Evolutionary conservation across 2,329 filamentous ascomycete species (phyloP), one percentile per base, ranked within the genome.

Genomic region (Paracamarosporium sp.): DNA sequence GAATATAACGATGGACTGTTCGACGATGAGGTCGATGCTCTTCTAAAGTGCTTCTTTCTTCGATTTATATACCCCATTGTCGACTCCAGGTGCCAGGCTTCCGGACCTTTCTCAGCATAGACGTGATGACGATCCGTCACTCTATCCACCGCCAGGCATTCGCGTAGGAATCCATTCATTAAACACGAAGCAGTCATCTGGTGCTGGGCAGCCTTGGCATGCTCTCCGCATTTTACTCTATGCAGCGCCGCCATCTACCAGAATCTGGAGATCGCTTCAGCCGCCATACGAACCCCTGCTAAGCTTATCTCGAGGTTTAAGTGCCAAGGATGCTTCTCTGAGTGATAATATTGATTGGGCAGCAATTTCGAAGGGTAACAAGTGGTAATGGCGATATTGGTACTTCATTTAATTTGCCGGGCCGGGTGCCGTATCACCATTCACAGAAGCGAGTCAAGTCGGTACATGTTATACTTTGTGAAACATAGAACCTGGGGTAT

Each of bases 371-470:
- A 51, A 45, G 35, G 51, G 27, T 33, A 31, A 51, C 47, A 36
- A n/a, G 48, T 51, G 20, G 38, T 40, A 25, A 28, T 25, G 47
- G 35, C 40, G 36, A 52, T 53, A 61, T 60, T 53, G 50, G 51
- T 17, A 57, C 58, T 60, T 63, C 61, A 68, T 68, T 59, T 66
- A 64, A 66, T 55, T 35, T 68, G 60, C 63, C 63, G 65, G 65
- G 54, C 63, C 63, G 63, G 33, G 46, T 31, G 33, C 47, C 47
- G 57, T 46, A 30, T 51, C 27, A 11, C 7, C 1, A 31, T 13
- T 28, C 5, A 20, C 9, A 41, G 35, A 51, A 41, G 36, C 48
- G 48, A 51, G 48, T 27, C 4, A 31, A 41, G 25, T 41, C 27
- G 35, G 25, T 41, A 41, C 17, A 20, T 24, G 3, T 46, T 2